Conservation (phyloP, 495 filamentous ascomycete species). For the Hypoxylon rickii region DNA sequence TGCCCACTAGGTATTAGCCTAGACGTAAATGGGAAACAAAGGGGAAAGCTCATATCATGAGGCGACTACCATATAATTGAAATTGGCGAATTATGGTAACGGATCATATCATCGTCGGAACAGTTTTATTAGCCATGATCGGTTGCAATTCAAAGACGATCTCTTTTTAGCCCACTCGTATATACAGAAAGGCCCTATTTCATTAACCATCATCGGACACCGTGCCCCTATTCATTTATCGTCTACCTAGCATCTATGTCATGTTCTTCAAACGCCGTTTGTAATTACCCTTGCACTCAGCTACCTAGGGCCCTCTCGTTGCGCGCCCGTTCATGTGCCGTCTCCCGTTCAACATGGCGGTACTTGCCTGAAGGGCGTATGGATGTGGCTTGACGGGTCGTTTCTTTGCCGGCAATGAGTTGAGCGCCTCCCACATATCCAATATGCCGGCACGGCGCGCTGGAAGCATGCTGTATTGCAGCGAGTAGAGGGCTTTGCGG, state of each 20-base stretch:
- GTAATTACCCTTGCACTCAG: too few relatives aligned
- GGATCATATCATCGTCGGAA: too few relatives aligned
- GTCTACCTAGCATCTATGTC: too few relatives aligned
- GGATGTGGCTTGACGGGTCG: slow-evolving; percentile 28
- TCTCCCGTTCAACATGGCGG: slow-evolving; percentile 24
- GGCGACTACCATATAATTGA: too few relatives aligned
- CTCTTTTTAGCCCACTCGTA: neutral
- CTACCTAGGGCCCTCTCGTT: slow-evolving; percentile 16
- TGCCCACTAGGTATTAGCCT: too few relatives aligned
- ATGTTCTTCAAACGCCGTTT: slow-evolving; percentile 18
- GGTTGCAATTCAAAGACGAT: neutral
- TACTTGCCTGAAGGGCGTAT: slow-evolving; percentile 13
- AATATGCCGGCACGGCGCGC: slow-evolving; percentile 74
- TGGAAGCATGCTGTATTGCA: slow-evolving; percentile 98
- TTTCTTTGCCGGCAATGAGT: slow-evolving; percentile 54
- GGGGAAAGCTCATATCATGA: too few relatives aligned
- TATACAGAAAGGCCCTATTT: slow-evolving; percentile 22
- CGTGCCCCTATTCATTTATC: neutral
- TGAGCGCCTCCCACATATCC: slow-evolving; percentile 79
- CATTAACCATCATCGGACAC: slow-evolving; percentile 11
- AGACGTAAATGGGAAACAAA: too few relatives aligned
- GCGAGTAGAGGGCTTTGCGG: slow-evolving; percentile 89
- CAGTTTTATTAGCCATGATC: neutral
- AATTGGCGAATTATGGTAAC: too few relatives aligned
- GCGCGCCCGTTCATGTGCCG: slow-evolving; percentile 38